Conservation (phyloP, 208 protist species). For the Ichthyophonus hoferi region DNA sequence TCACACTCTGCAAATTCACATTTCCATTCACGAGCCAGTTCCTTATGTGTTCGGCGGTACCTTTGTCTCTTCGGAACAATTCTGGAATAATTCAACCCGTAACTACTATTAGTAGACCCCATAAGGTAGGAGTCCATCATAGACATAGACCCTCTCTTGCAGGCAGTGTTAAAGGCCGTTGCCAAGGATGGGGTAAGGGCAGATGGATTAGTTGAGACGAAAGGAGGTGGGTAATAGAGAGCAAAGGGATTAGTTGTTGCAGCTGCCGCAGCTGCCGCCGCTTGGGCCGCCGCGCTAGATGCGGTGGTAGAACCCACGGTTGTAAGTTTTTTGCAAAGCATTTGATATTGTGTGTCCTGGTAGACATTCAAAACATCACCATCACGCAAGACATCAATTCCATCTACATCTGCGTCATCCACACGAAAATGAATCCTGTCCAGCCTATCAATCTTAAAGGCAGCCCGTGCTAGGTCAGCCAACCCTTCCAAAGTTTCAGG, state of each 20-base stretch:
- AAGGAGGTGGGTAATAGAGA: background rate
- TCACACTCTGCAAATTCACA: background rate
- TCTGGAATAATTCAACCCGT: background rate
- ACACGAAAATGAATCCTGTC: background rate
- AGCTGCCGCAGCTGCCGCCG: background rate
- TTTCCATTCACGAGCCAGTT: background rate
- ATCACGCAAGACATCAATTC: background rate
- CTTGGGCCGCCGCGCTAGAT: background rate
- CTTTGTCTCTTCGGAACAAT: background rate
- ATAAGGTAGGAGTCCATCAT: too few species aligned
- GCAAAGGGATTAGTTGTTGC: background rate
- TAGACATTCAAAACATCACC: background rate
- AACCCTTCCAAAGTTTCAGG: background rate
- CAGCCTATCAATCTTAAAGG: background rate
- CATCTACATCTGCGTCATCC: background rate
- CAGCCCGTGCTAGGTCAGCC: background rate
- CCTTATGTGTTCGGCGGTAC: background rate
- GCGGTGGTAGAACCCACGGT: background rate
- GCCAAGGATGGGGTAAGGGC: background rate
- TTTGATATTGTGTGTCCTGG: background rate
- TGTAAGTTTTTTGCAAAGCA: background rate
- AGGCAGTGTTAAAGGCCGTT: background rate
- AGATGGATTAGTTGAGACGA: background rate
- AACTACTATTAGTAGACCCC: background rate
- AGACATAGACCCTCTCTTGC: background rate